Evolutionary conservation across 164 flowering plant species (phyloP), one percentile per base, ranked within the genome.

Genomic region (Cinnamomum chago): DNA sequence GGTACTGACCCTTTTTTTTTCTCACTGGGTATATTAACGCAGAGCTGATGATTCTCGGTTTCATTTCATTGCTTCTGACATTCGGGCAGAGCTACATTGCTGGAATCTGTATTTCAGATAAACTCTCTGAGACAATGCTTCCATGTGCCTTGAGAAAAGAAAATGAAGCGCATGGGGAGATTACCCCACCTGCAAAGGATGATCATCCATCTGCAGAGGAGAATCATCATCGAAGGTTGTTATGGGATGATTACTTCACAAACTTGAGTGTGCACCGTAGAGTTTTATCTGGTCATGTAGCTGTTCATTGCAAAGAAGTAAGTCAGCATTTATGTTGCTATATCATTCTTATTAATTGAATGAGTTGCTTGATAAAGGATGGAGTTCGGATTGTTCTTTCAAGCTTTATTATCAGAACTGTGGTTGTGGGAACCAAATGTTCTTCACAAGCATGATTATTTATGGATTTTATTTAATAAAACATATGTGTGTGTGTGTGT

Each of bases 31-130:
- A 52, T 50, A 33, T 74, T 18, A 14, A 27, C 74, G 75, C 89
- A 90, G 91, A 85, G 83, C 77, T 90, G 78, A 90, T 90, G 88
- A 77, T 90, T 76, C 83, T 90, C 27, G 93, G 95, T 12, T 89
- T 90, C 80, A 87, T 89, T 79, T 90, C 92, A 13, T 82, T 89
- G 6, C 68, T 87, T 22, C 83, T 90, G 76, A 83, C 89, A 6
- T 88, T 87, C 23, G 76, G 83, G 12, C 92, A 88, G 74, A 75
- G 15, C 73, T 81, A 76, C 81, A 86, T 89, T 70, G 71, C 85
- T n/a, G 74, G 68, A 68, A 85, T 90, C 11, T 90, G 95, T 77
- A 78, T 90, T 69, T 84, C 90, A 25, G 62, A 73, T 30, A 72
- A 73, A 47, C 6, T 68, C 28, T 86, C 84, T 17, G 62, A 85